A percentile compares a stretch with the other conserved stretches of the same genome.
phyloP scores from a whole-genome alignment of 1,284 basidiomycete species.

The Ceratobasidium papillatum region DNA sequence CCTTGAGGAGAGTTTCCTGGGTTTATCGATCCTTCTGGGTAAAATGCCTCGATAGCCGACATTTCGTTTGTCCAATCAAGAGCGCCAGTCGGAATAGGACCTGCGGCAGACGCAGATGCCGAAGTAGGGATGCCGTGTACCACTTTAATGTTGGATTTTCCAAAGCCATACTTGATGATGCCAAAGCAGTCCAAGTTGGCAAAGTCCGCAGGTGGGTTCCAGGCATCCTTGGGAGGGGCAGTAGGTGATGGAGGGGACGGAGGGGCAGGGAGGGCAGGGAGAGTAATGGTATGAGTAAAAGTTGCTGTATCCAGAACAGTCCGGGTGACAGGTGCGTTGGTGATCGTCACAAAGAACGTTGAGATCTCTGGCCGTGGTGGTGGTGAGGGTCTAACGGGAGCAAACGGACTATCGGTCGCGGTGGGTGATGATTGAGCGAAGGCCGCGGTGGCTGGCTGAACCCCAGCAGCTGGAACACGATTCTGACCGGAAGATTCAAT shows the following conservation, averaged over 20 bases:
- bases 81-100: constrained; percentile 6
- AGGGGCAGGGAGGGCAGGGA: constrained; percentile 20
- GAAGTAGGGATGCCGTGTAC: constrained; percentile 46
- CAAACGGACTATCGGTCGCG: background rate
- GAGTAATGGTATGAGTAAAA: constrained; percentile 36
- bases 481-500: background rate
- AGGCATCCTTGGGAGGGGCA: constrained; percentile 38
- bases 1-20: constrained; percentile 49
- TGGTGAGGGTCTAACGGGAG: background rate
- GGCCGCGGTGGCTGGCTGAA: background rate
- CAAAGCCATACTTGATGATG: constrained; percentile 49
- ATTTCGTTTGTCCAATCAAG: constrained; percentile 43
- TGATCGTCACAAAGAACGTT: constrained; percentile 14
- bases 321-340: constrained; percentile 17
- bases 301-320: constrained; percentile 31
- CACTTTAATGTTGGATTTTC: constrained; percentile 47
- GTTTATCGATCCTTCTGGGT: constrained; percentile 49
- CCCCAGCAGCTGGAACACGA: background rate
- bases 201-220: constrained; percentile 47
- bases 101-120: background rate
- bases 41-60: constrained; percentile 48
- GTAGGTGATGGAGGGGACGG: background rate
- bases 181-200: constrained; percentile 47
- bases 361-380: constrained; percentile 6
- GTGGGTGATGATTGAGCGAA: constrained; percentile 16